Conservation (phyloP, 805 yeast species). For the Cyberlindnera americana region DNA sequence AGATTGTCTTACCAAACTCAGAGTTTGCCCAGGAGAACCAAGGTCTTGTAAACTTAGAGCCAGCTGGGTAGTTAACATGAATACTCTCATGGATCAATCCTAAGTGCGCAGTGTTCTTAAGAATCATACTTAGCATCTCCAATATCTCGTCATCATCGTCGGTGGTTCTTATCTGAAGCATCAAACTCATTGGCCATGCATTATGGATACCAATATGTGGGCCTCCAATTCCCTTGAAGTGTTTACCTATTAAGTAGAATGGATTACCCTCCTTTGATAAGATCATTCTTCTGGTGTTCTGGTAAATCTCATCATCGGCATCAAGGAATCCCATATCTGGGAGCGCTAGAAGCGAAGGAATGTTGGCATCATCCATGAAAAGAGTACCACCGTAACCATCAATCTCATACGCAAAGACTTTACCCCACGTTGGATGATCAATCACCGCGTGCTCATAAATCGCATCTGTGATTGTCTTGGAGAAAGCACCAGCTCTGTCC, state of each 20-base stretch:
- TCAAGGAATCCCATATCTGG: slow-evolving; percentile 72
- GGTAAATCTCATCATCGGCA: slow-evolving; percentile 54
- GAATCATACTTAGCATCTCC: slow-evolving; percentile 44
- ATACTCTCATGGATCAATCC: slow-evolving; percentile 87
- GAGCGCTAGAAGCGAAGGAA: slow-evolving; percentile 75
- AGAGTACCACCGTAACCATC: slow-evolving; percentile 78
- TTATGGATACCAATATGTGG: slow-evolving; percentile 79
- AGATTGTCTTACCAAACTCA: slow-evolving; percentile 84
- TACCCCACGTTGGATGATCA: slow-evolving; percentile 67
- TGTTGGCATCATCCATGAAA: slow-evolving; percentile 88
- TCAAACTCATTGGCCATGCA: slow-evolving; percentile 92
- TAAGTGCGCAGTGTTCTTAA: slow-evolving; percentile 62
- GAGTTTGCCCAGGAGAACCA: slow-evolving; percentile 97
- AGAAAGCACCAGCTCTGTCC: slow-evolving; percentile 33
- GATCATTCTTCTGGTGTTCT: slow-evolving; percentile 76
- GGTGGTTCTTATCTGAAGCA: slow-evolving; percentile 70
- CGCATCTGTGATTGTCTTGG: slow-evolving; percentile 46
- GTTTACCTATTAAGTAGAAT: slow-evolving; percentile 59
- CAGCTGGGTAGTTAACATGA: slow-evolving; percentile 51
- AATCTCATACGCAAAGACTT: slow-evolving; percentile 82
- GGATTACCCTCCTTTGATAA: slow-evolving; percentile 71
- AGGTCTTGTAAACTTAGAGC: slow-evolving; percentile 61
- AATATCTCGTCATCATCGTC: slow-evolving; percentile 67
- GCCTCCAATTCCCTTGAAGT: slow-evolving; percentile 80
- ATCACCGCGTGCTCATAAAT: slow-evolving; percentile 61